Base-by-base conservation (phyloP, 202 grass and related monocot genomes). In the Zoysia matrella region DNA sequence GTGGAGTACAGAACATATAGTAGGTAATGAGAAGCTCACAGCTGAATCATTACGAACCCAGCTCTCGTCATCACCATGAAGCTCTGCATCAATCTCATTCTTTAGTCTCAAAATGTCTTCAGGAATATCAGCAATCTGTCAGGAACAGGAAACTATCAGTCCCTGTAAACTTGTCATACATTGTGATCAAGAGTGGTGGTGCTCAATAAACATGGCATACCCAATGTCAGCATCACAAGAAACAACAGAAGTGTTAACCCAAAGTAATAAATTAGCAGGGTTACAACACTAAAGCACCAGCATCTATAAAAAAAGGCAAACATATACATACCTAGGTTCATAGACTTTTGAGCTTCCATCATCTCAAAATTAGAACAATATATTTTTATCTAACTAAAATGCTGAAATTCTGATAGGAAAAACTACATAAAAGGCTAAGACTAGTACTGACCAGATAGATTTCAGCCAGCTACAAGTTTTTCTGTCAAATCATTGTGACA, bases 91-190 rank as follows among this genome's bases (percentile, higher is more conserved):
- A 82, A 98, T 88, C 76, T 98, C 92, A 82, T 93, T 89, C 76
- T 93, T 92, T 68, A 99, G 78, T 83, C 90, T 99, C 79, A 99
- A 83, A 54, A 95, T 99, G 42, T 88, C 89, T 52, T 95, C 96
- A 6, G 87, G n/a, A 50, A 91, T 62, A 41, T 93, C 79, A 82
- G 79, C 80, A 73, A 73, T 81, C 96, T 99, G 87, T 71, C 3
- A 80, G 65, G 30, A 76, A 60, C 15, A 15, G 22, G 22, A 64
- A 54, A 72, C 13, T 9, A 64, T 86, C 12, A 87, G 45, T 71
- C 16, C 36, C 58, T 47, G 13, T 1, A 75, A 71, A 69, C 5
- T 55, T 64, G 61, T 82, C 8, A 63, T 11, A 15, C 2, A 48
- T 47, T 46, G 22, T 52, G 40, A 15, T 49, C 6, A 58, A 72